Base-by-base conservation (phyloP, 2,329 filamentous ascomycete genomes). In the Penicillium hordei region DNA sequence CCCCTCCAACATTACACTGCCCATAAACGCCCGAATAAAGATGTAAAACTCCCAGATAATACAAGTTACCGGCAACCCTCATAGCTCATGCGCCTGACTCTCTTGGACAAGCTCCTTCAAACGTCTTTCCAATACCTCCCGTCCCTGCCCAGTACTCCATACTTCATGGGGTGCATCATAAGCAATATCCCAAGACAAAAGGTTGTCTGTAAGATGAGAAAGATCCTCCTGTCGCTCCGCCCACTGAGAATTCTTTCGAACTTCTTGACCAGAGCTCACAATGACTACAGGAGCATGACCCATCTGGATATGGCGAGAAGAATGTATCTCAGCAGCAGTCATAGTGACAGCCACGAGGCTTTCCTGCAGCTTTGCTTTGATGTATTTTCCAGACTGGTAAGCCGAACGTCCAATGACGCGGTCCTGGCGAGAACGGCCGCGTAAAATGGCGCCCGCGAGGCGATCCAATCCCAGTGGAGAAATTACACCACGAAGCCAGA, bases 311-410 rank as follows among this genome's bases (percentile, higher is more conserved):
- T 88, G 87, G 23, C 89, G 82, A 57, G 91, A 91, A 58, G 87
- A 89, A 44, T 83, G 79, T 19, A 96, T 86, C 69, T 99, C 94
- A 34, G 90, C 90, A 73, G 87, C 89, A 15, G 91, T 91, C 65
- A 97, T 85, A 0, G 90, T 91, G 63, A 87, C 84, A 0, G 93
- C 93, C 33, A 97, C 91, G 1, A 97, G 81, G 63, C 89, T 93
- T 78, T 99, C 94, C 76, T 99, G 94, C 55, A 99, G 81, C 75
- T 93, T 90, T 5, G 92, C 89, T 73, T 95, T 96, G 74, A 97
- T 88, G 72, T 85, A 88, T 72, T 93, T 95, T 60, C 90, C 90
- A 25, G 82, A 83, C 74, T 96, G 91, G 70, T 91, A 89, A 0
- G 91, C 86, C 5, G 87, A 86, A 44, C 86, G 83, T 13, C 94